Evolutionary conservation across 2,329 filamentous ascomycete genomes (phyloP), one percentile per base, ranked within the genome.

Genomic region (Apiospora arundinis): DNA sequence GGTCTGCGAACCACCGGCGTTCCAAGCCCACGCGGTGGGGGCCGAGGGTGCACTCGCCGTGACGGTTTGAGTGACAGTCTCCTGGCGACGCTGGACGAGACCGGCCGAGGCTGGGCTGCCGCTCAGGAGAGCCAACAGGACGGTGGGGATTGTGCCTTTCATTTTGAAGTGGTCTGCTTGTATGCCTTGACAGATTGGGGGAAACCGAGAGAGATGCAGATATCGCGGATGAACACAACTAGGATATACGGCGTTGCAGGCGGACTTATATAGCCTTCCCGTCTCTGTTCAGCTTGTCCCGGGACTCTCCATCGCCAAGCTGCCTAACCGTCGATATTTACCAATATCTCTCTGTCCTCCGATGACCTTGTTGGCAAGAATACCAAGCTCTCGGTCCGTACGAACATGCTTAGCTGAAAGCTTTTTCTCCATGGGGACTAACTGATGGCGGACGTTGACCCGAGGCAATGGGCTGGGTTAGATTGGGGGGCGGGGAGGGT

Each of bases 1-100:
- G 14, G 72, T 21, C 42, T 73, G 71, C 1, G 74, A 73, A 2
- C 73, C 74, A 8, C 76, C 77, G 14, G 71, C 69, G 12, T 69
- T 72, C 75, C 77, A 77, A 40, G 73, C 11, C 66, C 70, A 74
- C 0, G 67, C 32, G 5, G 68, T 69, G 4, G 73, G 32, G 12
- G 71, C 52, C 4, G 71, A 44, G 18, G 70, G 60, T 14, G 72
- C 45, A 40, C 40, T 45, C 4, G 48, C 63, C 9, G 74, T 74
- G 46, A 71, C 42, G 9, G 72, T 75, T 25, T 73, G 70, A 1
- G 73, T 74, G 14, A 72, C 71, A 12, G 49, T 56, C 18, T 70
- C 73, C 16, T 71, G 70, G 56, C 72, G 69, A 7, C 45, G 45
- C 25, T 69, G 72, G 28, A 74, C 42, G 42, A 66, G 71, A 25